A percentile compares a stretch with the other conserved stretches of the same genome.
Conservation (phyloP, 148 eudicot genomes). For the Rhododendron henanense region DNA sequence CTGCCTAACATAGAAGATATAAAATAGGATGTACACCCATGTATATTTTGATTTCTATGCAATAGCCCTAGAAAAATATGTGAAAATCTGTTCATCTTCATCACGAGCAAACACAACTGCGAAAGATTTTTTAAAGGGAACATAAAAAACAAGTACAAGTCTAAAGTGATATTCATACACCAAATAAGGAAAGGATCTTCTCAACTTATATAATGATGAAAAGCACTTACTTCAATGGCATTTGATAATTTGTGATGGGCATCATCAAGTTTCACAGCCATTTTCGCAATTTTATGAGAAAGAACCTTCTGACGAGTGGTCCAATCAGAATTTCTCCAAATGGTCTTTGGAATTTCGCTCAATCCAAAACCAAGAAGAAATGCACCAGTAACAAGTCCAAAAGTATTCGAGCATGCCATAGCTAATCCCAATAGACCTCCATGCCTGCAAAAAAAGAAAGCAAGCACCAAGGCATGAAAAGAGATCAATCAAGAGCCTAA, state of each 20-base stretch:
- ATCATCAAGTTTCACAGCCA: constrained; percentile 87
- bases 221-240: constrained; percentile 79
- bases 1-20: not conserved
- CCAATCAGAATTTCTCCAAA: constrained; percentile 97
- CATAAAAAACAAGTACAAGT: not conserved
- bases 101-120: not conserved
- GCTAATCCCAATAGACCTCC: constrained; percentile 72
- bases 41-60: not conserved
- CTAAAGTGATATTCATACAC: not conserved
- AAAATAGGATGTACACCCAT: not conserved
- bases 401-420: constrained; percentile 97
- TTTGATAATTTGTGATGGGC: constrained; percentile 91
- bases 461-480: not conserved
- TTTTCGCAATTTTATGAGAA: constrained; percentile 86
- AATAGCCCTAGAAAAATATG: not conserved
- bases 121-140: not conserved
- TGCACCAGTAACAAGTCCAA: constrained; percentile 97
- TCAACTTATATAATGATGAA: not conserved
- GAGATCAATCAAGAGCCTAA: not conserved
- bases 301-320: constrained; percentile 73
- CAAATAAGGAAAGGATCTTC: not conserved
- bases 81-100: not conserved
- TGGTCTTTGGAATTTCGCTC: constrained; percentile 87
- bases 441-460: constrained; percentile 42
- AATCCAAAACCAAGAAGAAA: constrained; percentile 98